phyloP scores from a whole-genome alignment of 2,329 filamentous ascomycete species.

The Penicillium sp. region DNA sequence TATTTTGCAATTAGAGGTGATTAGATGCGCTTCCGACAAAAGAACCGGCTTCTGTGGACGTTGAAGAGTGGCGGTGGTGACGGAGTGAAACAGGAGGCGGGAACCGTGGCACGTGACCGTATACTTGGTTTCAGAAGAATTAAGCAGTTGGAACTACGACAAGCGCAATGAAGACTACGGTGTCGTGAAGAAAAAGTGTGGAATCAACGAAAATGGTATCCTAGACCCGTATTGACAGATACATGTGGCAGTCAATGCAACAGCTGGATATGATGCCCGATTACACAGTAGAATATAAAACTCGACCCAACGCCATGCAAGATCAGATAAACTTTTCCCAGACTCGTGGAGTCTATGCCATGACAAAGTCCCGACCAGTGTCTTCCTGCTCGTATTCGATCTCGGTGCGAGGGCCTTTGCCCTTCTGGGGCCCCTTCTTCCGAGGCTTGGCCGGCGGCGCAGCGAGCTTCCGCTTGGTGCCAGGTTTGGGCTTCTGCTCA shows the following conservation, averaged over 20 bases:
- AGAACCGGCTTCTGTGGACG: conserved; percentile 22
- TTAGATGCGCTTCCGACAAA: conserved; percentile 9
- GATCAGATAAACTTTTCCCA: conserved; percentile 26
- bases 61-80: not conserved
- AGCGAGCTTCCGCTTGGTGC: conserved; percentile 58
- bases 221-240: conserved; percentile 15
- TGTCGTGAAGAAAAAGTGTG: not conserved
- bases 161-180: not conserved
- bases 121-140: conserved; percentile 9
- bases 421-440: conserved; percentile 54
- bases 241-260: conserved; percentile 30
- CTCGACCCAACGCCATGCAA: conserved; percentile 34
- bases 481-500: conserved; percentile 43
- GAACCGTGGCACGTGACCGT: conserved; percentile 16
- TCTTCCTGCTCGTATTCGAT: conserved; percentile 77
- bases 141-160: not conserved
- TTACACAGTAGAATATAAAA: conserved; percentile 22
- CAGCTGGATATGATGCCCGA: conserved; percentile 37
- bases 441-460: conserved; percentile 54
- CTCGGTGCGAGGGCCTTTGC: conserved; percentile 63
- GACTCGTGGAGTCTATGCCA: conserved; percentile 32
- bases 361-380: conserved; percentile 52
- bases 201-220: conserved; percentile 1
- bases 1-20: not conserved
- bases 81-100: conserved; percentile 8